Percentiles rank a stretch among this genome's conserved stretches.
These are phyloP conservation scores for Evansstolkia leycettana DNA, from an alignment of 495 filamentous ascomycete species.

Conservation along the genomic window DNA sequence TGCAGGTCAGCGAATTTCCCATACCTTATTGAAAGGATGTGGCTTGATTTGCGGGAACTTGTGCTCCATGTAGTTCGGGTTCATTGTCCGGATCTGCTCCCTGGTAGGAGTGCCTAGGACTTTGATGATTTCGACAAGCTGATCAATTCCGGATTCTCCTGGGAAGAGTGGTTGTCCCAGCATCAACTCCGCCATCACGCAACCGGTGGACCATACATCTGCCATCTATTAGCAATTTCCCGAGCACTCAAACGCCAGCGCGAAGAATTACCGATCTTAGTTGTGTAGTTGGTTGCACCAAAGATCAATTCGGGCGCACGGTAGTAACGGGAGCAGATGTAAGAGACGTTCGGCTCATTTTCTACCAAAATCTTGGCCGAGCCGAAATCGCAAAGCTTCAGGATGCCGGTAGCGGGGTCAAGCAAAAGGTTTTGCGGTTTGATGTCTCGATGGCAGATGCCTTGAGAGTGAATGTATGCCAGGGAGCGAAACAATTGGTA, in stretches of 20 bases:
- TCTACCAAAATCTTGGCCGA: slow-evolving; percentile 98
- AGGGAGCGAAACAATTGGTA: slow-evolving; percentile 98
- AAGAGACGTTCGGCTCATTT: slow-evolving; percentile 98
- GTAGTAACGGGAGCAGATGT: slow-evolving; percentile 99
- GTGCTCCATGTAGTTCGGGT: slow-evolving; percentile 99
- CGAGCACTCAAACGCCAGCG: slow-evolving; percentile 3
- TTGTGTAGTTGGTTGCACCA: slow-evolving; percentile 98
- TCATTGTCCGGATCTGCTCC: slow-evolving; percentile 99
- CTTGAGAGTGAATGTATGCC: slow-evolving; percentile 98
- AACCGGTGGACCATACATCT: slow-evolving; percentile 99
- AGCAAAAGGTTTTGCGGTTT: slow-evolving; percentile 96
- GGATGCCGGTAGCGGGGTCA: slow-evolving; percentile 76
- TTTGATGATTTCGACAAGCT: slow-evolving; percentile 99
- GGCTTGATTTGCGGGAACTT: slow-evolving; percentile 99
- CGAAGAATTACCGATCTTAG: slow-evolving; percentile 79
- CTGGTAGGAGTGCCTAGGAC: slow-evolving; percentile 95
- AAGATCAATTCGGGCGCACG: slow-evolving; percentile 97
- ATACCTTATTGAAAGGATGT: slow-evolving; percentile 91
- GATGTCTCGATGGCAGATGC: slow-evolving; percentile 98
- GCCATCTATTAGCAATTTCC: slow-evolving; percentile 10
- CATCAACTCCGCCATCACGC: slow-evolving; percentile 99
- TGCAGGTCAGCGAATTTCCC: slow-evolving; percentile 1
- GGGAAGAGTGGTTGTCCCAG: slow-evolving; percentile 96
- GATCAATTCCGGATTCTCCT: slow-evolving; percentile 98
- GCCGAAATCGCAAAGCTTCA: slow-evolving; percentile 98